phyloP scores from a whole-genome alignment of 2,329 filamentous ascomycete species.

The Cercospora canescens region DNA sequence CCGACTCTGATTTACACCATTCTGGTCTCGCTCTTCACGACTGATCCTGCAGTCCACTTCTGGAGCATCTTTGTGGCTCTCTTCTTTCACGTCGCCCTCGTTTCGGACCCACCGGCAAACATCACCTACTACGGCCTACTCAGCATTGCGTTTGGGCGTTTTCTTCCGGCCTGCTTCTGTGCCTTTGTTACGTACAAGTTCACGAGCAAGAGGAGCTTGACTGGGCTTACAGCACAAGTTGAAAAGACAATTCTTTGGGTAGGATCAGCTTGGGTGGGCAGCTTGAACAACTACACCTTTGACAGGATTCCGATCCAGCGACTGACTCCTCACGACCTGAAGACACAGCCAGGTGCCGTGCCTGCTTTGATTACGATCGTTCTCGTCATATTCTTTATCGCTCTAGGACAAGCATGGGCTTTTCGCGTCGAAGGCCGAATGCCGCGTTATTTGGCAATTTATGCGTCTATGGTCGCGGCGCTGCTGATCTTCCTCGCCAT shows the following conservation, averaged over 20 bases:
- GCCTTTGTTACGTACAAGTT: constrained; percentile 86
- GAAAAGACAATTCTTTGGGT: constrained; percentile 92
- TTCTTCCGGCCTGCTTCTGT: constrained; percentile 83
- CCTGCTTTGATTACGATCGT: constrained; percentile 79
- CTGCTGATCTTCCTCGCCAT: constrained; percentile 71
- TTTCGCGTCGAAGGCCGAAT: constrained; percentile 84
- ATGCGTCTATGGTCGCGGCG: constrained; percentile 65
- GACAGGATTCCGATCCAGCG: constrained; percentile 90
- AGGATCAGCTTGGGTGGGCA: constrained; percentile 85
- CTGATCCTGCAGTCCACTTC: constrained; percentile 78
- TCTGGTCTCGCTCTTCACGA: constrained; percentile 77
- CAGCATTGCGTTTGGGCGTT: constrained; percentile 75
- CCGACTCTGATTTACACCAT: constrained; percentile 79
- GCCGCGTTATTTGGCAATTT: constrained; percentile 74
- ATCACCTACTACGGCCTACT: constrained; percentile 67
- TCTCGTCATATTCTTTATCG: constrained; percentile 66
- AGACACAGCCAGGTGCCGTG: constrained; percentile 85
- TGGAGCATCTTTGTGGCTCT: constrained; percentile 77
- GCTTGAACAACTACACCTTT: constrained; percentile 92
- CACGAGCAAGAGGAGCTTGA: constrained; percentile 72
- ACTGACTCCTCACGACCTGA: constrained; percentile 84
- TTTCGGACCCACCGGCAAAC: constrained; percentile 78
- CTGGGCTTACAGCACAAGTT: constrained; percentile 74
- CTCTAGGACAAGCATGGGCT: constrained; percentile 76
- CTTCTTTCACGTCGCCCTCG: constrained; percentile 88